Evolutionary conservation across 2,329 filamentous ascomycete genomes (phyloP).

Genomic region (Penicillium olsonii): DNA sequence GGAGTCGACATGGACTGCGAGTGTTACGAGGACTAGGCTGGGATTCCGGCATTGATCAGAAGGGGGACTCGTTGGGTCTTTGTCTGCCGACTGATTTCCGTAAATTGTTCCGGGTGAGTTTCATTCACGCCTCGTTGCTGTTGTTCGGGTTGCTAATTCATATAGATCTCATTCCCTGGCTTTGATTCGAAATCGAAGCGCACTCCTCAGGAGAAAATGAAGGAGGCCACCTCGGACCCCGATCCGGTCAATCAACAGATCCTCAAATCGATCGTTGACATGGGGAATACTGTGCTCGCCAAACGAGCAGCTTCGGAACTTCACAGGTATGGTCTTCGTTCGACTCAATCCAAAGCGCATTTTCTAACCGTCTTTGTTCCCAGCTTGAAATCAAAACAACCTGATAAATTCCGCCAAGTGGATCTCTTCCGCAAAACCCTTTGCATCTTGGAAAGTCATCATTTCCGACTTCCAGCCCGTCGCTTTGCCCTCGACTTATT

Average conservation of each 20-base stretch:
- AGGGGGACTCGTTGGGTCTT: conserved; percentile 81
- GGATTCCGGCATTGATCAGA: conserved; percentile 83
- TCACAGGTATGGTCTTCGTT: conserved; percentile 50
- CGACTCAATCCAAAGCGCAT: background rate
- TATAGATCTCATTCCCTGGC: conserved; percentile 41
- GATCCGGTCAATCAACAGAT: conserved; percentile 72
- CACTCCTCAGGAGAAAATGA: conserved; percentile 47
- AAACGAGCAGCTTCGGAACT: conserved; percentile 84
- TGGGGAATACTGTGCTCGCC: conserved; percentile 90
- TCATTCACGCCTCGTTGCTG: background rate
- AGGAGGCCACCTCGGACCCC: conserved; percentile 61
- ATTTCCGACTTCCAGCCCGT: conserved; percentile 82
- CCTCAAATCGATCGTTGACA: conserved; percentile 78
- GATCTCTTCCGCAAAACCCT: conserved; percentile 83
- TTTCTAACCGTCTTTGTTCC: conserved; percentile 30
- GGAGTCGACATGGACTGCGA: conserved; percentile 87
- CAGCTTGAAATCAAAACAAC: conserved; percentile 74
- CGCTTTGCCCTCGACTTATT: conserved; percentile 93
- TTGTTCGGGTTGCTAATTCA: conserved; percentile 16
- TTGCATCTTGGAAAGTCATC: conserved; percentile 80
- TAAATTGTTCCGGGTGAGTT: conserved; percentile 73
- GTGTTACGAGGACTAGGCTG: conserved; percentile 88
- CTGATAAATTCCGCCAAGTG: conserved; percentile 72
- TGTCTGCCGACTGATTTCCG: conserved; percentile 80
- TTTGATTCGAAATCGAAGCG: conserved; percentile 47